These are phyloP conservation scores for Pythium chondricola DNA, from an alignment of 352 stramenopile genomes.

Conservation along the genomic window DNA sequence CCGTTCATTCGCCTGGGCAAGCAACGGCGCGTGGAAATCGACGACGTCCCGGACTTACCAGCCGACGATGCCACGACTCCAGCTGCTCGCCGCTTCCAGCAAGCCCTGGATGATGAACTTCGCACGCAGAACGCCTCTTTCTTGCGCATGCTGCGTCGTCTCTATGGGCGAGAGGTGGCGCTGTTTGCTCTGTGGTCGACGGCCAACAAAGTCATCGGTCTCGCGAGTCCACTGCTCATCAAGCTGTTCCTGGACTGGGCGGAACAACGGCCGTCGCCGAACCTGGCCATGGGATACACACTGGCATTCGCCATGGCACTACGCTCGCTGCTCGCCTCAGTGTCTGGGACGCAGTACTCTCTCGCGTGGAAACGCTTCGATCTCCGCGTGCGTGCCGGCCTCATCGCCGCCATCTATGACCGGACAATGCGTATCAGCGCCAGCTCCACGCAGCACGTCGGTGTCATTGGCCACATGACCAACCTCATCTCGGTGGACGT, in stretches of 20 bases:
- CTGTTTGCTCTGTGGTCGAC: conserved; percentile 65
- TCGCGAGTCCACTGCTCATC: conserved; percentile 64
- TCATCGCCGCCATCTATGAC: conserved; percentile 67
- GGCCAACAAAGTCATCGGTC: conserved; percentile 59
- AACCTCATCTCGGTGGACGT: conserved; percentile 81
- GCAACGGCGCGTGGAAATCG: conserved; percentile 45
- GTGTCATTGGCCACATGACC: conserved; percentile 58
- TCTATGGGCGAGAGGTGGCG: conserved; percentile 60
- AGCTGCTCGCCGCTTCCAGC: conserved; percentile 37
- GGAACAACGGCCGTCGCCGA: conserved; percentile 22
- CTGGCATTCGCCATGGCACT: conserved; percentile 48
- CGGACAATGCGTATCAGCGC: conserved; percentile 39
- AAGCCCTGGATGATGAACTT: conserved; percentile 33
- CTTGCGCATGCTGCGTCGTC: conserved; percentile 32
- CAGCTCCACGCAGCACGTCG: conserved; percentile 17
- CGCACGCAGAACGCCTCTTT: conserved; percentile 34
- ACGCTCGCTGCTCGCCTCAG: conserved; percentile 46
- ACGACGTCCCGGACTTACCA: conserved; percentile 54
- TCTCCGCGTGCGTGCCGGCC: conserved; percentile 54
- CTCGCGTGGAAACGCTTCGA: conserved; percentile 78
- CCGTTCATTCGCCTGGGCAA: conserved; percentile 51
- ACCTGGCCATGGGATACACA: conserved; percentile 39
- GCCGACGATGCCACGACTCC: conserved; percentile 35
- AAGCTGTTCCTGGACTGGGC: conserved; percentile 82
- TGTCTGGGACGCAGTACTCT: conserved; percentile 74